A percentile compares a stretch with the other conserved stretches of the same genome.
phyloP scores from a whole-genome alignment of 139 green algal genomes.

The Chlamydomonas schloesseri region DNA sequence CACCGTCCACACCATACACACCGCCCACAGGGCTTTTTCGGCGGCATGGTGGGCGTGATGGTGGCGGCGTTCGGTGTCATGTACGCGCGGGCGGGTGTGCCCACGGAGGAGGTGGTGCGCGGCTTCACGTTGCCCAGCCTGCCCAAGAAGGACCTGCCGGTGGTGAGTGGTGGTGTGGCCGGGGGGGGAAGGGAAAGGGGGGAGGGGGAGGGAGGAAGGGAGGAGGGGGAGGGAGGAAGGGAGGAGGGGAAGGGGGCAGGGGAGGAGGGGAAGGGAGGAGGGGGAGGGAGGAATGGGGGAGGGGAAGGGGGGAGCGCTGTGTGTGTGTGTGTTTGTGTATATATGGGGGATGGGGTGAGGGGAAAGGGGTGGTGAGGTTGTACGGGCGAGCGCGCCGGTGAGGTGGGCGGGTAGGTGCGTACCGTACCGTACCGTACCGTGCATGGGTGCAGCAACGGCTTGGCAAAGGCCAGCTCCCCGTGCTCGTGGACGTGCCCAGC shows the following conservation, averaged over 20 bases:
- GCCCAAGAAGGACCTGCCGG: conserved; percentile 27
- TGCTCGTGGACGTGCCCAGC: too few species aligned
- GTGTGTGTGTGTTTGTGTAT: too few species aligned
- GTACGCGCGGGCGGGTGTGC: conserved; percentile 59
- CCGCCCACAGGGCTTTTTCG: conserved; percentile 70
- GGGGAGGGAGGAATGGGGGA: not conserved
- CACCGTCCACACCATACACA: too few species aligned
- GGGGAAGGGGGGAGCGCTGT: too few species aligned
- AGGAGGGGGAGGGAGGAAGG: not conserved
- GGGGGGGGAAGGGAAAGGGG: not conserved
- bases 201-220: not conserved
- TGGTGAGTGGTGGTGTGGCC: not conserved
- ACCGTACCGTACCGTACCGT: too few species aligned
- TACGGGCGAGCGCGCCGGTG: too few species aligned
- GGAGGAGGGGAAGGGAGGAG: not conserved
- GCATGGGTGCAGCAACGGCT: too few species aligned
- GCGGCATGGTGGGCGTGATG: conserved; percentile 74
- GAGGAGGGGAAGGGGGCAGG: too few species aligned
- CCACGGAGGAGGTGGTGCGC: conserved; percentile 52
- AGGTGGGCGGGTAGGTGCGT: too few species aligned
- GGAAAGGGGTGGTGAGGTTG: too few species aligned
- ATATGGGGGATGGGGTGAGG: not conserved
- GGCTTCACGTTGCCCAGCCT: conserved; percentile 75
- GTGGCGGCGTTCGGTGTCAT: conserved; percentile 72
- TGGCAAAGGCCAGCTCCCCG: too few species aligned